Base-by-base conservation (phyloP, 768 basidiomycete genomes). In the Russula dissimulans region DNA sequence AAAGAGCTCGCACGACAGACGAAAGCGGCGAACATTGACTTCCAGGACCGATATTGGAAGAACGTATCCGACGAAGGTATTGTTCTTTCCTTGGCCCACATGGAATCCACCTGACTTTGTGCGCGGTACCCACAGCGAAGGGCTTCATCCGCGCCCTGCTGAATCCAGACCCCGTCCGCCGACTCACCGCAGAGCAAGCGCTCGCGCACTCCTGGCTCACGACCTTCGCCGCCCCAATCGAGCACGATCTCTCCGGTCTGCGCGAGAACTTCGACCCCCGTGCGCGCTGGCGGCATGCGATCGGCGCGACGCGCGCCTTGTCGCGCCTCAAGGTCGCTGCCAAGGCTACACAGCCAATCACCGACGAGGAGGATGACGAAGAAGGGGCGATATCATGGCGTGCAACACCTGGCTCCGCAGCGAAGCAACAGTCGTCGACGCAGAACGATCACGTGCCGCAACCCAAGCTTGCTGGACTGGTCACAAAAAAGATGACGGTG, bases 31-130 rank as follows among this genome's bases (percentile, higher is more conserved):
- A 85, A 84, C 66, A 79, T 97, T 49, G 87, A 89, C 65, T 98
- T 99, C 70, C 95, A 97, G 65, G 90, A 94, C 32, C 79, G 85
- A 38, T 99, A 94, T 63, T 99, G 97, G 97, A 82, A 83, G 72
- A 97, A 95, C 60, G 81, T 95, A 42, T 91, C 89, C 2, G 69
- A 76, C 3, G 80, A 86, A 73, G 91, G 91, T 89, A 74, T 69
- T 12, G 22, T n/a, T 15, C 41, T n/a, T 4, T 12, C 5, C 15
- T 17, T 15, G 36, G 10, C 3, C 3, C 5, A 22, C 18, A 10
- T 14, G 34, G 1, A 5, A 2, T 29, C 29, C 6, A 3, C 46
- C 56, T 57, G n/a, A 57, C 11, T 18, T 18, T 15, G 38, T 26
- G 18, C 11, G 22, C 1, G 29, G 6, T 38, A 12, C 26, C 6